Evolutionary conservation across 2,329 filamentous ascomycete species (phyloP).

Genomic region (Fusarium armeniacum): DNA sequence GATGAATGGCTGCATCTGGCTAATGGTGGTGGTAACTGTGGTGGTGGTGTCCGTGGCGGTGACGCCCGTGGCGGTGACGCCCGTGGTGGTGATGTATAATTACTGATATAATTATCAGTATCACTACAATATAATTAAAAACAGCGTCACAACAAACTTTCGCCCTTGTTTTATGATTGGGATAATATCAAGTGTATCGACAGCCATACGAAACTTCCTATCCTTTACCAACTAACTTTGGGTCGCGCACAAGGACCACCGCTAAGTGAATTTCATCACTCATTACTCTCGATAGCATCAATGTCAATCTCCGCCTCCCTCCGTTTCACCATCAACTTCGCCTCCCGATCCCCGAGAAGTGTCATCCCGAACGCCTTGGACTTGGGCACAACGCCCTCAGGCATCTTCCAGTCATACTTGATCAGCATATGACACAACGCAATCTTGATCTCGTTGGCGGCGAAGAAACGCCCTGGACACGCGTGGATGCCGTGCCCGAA

Average conservation of each 20-base stretch:
- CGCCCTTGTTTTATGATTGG: background rate
- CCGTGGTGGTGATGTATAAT: background rate
- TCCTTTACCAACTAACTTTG: too few species aligned
- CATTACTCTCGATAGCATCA: background rate
- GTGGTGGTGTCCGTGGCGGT: background rate
- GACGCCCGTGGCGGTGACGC: background rate
- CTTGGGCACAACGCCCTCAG: constrained; percentile 2
- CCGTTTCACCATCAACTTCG: constrained; percentile 1
- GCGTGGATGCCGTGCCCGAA: constrained; percentile 70
- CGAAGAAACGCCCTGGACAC: constrained; percentile 68
- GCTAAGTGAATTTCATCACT: background rate
- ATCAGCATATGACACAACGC: constrained; percentile 62
- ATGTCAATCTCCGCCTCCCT: constrained; percentile 4
- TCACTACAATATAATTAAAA: background rate
- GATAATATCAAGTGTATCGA: too few species aligned
- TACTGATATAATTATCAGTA: background rate
- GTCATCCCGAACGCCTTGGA: background rate
- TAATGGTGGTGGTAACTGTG: background rate
- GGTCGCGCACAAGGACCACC: too few species aligned
- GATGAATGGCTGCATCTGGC: background rate
- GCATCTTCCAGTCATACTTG: constrained; percentile 60
- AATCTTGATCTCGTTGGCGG: constrained; percentile 67
- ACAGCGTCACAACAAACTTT: background rate
- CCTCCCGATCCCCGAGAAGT: background rate
- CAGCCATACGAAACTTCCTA: too few species aligned